Conservation (phyloP, 2,329 filamentous ascomycete genomes). For the Clarireedia paspali region DNA sequence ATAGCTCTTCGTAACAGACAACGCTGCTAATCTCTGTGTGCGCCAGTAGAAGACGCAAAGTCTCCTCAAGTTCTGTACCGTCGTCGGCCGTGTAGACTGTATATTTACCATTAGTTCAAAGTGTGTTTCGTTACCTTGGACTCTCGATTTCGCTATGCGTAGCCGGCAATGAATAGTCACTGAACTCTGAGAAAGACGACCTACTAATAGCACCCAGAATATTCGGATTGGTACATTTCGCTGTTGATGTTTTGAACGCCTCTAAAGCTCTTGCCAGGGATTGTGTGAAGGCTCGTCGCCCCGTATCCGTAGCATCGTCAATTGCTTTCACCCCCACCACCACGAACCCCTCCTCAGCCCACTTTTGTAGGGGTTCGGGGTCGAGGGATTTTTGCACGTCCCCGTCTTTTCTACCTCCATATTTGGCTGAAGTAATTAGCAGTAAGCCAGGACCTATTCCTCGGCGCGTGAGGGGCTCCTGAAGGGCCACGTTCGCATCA, state of each 20-base stretch:
- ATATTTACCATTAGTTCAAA: too few species aligned
- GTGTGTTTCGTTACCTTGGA: too few species aligned
- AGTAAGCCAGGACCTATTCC: conserved; percentile 31
- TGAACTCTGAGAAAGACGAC: background rate
- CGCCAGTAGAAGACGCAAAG: background rate
- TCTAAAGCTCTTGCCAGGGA: background rate
- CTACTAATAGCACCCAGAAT: conserved; percentile 2
- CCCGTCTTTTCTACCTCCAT: conserved; percentile 11
- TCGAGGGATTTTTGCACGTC: conserved; percentile 12
- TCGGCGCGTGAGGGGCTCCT: conserved; percentile 19
- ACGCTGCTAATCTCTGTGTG: background rate
- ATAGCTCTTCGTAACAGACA: too few species aligned
- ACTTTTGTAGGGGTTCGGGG: conserved; percentile 30
- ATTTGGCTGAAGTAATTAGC: conserved; percentile 20
- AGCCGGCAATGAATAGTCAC: background rate
- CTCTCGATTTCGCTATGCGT: too few species aligned
- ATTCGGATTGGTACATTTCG: conserved; percentile 1
- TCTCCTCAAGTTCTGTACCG: background rate
- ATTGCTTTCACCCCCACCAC: conserved; percentile 7
- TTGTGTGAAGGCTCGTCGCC: background rate
- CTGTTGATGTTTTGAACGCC: conserved; percentile 5
- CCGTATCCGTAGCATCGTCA: background rate
- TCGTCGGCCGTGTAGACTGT: too few species aligned
- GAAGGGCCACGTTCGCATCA: background rate
- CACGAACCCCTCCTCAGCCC: conserved; percentile 32